Evolutionary conservation across 2,329 filamentous ascomycete genomes (phyloP).

Genomic region (Alternaria atra): DNA sequence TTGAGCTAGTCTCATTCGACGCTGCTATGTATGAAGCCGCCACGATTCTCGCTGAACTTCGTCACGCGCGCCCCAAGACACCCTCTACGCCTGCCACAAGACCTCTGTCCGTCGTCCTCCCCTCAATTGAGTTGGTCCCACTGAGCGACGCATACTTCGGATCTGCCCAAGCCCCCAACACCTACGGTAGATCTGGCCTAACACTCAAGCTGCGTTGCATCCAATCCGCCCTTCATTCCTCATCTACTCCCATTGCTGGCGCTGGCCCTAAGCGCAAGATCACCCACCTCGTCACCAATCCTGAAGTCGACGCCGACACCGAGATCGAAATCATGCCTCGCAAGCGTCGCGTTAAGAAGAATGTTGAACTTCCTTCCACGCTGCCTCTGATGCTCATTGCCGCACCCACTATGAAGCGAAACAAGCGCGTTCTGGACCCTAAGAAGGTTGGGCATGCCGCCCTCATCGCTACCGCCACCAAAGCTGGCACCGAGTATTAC

Average conservation of each 20-base stretch:
- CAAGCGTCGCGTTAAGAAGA: background rate
- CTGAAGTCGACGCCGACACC: slow-evolving; percentile 20
- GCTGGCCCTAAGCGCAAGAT: slow-evolving; percentile 7
- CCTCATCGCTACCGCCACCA: slow-evolving; percentile 30
- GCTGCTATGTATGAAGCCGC: background rate
- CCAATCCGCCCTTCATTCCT: slow-evolving; percentile 11
- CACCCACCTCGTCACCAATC: background rate
- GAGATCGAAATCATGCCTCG: slow-evolving; percentile 23
- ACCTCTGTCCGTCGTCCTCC: background rate
- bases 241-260: background rate
- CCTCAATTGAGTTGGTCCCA: background rate
- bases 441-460: slow-evolving; percentile 25
- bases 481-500: slow-evolving; percentile 36
- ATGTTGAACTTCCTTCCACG: background rate
- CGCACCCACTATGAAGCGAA: slow-evolving; percentile 29
- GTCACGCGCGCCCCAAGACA: background rate
- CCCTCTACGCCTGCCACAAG: background rate
- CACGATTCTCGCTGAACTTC: background rate
- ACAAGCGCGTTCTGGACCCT: slow-evolving; percentile 32
- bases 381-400: background rate
- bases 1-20: background rate
- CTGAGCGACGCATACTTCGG: background rate
- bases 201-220: slow-evolving; percentile 24
- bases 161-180: background rate
- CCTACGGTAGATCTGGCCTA: slow-evolving; percentile 6